These are phyloP conservation scores for Populus ilicifolia DNA, from an alignment of 345 rosid genomes.

Conservation along the genomic window DNA sequence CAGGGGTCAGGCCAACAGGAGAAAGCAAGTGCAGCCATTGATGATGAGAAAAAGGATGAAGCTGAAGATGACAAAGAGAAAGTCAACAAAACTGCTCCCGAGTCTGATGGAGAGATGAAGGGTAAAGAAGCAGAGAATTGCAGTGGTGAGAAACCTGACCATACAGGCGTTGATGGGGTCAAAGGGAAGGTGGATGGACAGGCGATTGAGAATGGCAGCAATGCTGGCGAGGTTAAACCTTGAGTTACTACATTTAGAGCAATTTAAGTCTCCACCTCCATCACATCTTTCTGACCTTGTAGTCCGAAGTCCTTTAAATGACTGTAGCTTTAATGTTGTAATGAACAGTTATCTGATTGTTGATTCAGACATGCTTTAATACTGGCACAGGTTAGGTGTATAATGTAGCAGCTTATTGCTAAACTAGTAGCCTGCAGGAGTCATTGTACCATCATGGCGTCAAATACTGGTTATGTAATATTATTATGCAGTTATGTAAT, in stretches of 20 bases:
- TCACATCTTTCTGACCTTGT: conserved; percentile 16
- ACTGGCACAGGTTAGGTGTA: conserved; percentile 25
- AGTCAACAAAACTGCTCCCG: conserved; percentile 12
- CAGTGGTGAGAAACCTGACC: conserved; percentile 16
- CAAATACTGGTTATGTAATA: conserved; percentile 14
- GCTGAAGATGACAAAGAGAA: conserved; percentile 19
- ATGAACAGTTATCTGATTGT: conserved; percentile 27
- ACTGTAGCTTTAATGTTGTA: conserved; percentile 29
- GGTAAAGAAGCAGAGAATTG: conserved; percentile 17
- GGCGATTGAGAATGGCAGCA: conserved; percentile 35
- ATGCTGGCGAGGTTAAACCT: conserved; percentile 28
- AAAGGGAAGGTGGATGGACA: conserved; percentile 34
- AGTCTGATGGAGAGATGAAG: conserved; percentile 24
- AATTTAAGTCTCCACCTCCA: conserved; percentile 12
- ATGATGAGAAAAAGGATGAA: conserved; percentile 14
- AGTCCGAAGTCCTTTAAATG: conserved; percentile 12
- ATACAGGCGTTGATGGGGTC: conserved; percentile 7
- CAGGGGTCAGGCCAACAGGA: conserved; percentile 15
- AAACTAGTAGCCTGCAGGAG: conserved; percentile 15
- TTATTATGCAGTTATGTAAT: conserved; percentile 18
- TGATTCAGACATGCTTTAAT: conserved; percentile 22
- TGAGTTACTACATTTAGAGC: conserved; percentile 22
- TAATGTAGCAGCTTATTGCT: conserved; percentile 16
- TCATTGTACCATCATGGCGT: conserved; percentile 15
- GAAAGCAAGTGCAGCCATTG: conserved; percentile 12